Evolutionary conservation across 2,329 filamentous ascomycete genomes (phyloP).

Genomic region (Blumeria hordei): DNA sequence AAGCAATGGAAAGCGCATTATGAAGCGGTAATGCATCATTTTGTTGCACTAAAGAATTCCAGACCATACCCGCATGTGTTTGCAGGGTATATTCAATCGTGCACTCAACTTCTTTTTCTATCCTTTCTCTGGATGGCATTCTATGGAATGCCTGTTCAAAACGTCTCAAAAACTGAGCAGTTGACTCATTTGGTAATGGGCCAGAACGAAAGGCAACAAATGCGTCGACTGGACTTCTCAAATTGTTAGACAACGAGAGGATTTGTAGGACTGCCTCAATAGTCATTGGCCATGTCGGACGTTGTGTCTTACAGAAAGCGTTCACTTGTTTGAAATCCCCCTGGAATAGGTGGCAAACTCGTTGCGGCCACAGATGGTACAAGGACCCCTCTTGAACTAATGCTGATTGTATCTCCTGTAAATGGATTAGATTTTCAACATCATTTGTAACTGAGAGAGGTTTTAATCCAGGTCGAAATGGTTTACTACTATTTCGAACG

Average conservation of each 20-base stretch:
- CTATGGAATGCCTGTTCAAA: slow-evolving; percentile 1
- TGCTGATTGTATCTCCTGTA: too few species aligned
- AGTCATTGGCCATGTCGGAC: background rate
- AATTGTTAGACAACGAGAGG: background rate
- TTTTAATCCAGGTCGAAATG: too few species aligned
- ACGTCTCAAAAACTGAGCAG: background rate
- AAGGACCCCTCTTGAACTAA: too few species aligned
- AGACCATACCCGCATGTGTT: background rate
- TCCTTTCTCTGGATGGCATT: background rate
- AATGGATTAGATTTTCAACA: too few species aligned
- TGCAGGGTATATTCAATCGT: background rate
- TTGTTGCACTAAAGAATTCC: background rate
- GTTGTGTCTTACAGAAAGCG: background rate
- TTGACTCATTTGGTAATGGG: too few species aligned
- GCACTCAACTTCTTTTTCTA: background rate
- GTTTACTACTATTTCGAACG: too few species aligned
- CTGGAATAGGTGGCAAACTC: background rate
- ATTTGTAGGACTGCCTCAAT: background rate
- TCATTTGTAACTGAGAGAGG: too few species aligned
- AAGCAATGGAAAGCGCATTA: background rate
- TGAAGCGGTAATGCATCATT: background rate
- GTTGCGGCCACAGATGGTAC: too few species aligned
- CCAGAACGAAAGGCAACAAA: background rate
- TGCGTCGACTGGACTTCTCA: background rate
- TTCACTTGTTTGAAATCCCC: background rate